A percentile compares a stretch with the other conserved stretches of the same genome.
These are phyloP conservation scores for Volvox carteri DNA, from an alignment of 163 green algal genomes.

Conservation along the genomic window DNA sequence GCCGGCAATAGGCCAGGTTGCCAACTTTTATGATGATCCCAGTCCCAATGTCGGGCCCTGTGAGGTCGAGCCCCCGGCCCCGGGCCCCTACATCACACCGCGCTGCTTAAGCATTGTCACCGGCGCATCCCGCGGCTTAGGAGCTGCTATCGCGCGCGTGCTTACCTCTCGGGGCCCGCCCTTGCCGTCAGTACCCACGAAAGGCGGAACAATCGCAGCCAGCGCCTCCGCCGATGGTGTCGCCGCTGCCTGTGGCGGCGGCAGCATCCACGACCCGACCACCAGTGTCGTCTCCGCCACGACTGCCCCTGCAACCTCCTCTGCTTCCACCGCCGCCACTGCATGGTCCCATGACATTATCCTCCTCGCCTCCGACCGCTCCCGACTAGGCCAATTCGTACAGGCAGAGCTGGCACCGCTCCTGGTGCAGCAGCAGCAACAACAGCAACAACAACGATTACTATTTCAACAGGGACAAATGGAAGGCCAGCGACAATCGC, in stretches of 20 bases:
- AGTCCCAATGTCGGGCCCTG: too few relatives aligned
- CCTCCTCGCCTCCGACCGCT: conserved; percentile 7
- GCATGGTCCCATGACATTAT: conserved; percentile 30
- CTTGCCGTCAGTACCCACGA: too few relatives aligned
- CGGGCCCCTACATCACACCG: not conserved
- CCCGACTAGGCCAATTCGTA: not conserved
- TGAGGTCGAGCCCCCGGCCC: not conserved
- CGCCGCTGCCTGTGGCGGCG: not conserved
- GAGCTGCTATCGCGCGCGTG: conserved; percentile 12
- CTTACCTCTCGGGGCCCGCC: not conserved
- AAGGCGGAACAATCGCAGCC: too few relatives aligned
- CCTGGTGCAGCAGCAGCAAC: conserved; percentile 18
- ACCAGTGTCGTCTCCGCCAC: too few relatives aligned
- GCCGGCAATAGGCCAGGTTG: not conserved
- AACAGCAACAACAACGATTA: not conserved
- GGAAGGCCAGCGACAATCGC: not conserved
- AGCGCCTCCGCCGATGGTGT: not conserved
- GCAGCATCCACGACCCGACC: not conserved
- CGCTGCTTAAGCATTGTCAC: conserved; percentile 46
- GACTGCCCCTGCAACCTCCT: too few relatives aligned
- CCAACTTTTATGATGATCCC: too few relatives aligned
- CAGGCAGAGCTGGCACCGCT: not conserved
- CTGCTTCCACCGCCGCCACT: too few relatives aligned
- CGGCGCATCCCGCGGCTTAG: conserved; percentile 35
- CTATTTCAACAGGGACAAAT: not conserved